Base-by-base conservation (phyloP, 1,284 basidiomycete genomes). In the Farysia itapuensis region DNA sequence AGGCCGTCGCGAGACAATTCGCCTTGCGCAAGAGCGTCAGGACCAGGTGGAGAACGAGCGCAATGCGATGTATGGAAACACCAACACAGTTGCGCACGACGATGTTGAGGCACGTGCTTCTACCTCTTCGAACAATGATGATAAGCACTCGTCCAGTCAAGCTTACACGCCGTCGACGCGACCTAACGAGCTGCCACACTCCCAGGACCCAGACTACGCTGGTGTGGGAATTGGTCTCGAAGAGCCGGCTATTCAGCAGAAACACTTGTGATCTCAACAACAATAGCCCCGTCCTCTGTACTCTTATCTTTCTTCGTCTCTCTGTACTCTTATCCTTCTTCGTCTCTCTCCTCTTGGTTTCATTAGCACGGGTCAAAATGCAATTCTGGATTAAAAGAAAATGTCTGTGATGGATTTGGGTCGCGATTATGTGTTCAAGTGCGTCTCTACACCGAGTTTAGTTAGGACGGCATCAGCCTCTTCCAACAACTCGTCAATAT, bases 1-100 rank as follows among this genome's bases (percentile, higher is more conserved):
- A 43, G 71, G 71, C 12, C 54, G 71, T 23, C 48, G 63, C 19
- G 50, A 66, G 43, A 70, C 70, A 2, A 53, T 68, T 40, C 37
- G 49, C 22, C 16, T 63, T 15, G 51, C 50, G 8, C 51, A 56
- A 35, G 47, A 50, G 36, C 47, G 67, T 18, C 67, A 57, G 31
- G 46, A 61, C 15, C 61, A 66, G 47, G 21, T 61, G 12, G 54
- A 49, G 41, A 36, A 38, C 26, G 70, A 74, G 43, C 44, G 67
- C 19, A 44, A 51, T 29, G 44, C 41, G 11, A 63, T 63, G 59
- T 63, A 63, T 32, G 53, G 46, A 26, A 39, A 38, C 6, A n/a
- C n/a, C n/a, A n/a, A n/a, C n/a, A n/a, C n/a, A 28, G n/a, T n/a
- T n/a, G n/a, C 25, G 9, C 25, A 9, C n/a, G 57, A 61, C 18